Evolutionary conservation across 176 grass and related monocot genomes (phyloP).

Genomic region (Cocos nucifera): DNA sequence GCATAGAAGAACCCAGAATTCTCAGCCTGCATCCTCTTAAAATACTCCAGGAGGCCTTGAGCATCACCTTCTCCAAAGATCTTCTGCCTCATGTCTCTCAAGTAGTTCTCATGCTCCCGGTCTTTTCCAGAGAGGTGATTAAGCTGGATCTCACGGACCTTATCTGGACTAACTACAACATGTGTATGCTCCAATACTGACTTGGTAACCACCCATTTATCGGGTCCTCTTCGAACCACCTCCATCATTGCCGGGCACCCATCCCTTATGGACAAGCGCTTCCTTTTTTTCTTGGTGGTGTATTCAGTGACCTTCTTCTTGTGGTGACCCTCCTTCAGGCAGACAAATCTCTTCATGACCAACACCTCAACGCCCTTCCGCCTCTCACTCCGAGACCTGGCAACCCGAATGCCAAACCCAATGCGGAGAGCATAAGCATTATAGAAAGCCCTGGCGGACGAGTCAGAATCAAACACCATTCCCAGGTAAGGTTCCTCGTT

Average conservation of each 20-base stretch:
- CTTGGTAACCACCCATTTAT: conserved; percentile 73
- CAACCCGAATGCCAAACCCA: conserved; percentile 89
- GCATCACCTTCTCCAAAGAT: conserved; percentile 72
- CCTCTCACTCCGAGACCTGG: conserved; percentile 66
- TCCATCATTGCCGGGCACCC: conserved; percentile 98
- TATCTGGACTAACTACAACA: conserved; percentile 66
- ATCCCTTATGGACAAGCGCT: conserved; percentile 77
- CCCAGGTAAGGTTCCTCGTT: conserved; percentile 44
- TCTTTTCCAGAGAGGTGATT: conserved; percentile 45
- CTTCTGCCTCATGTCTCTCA: conserved; percentile 47
- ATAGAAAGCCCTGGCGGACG: conserved; percentile 56
- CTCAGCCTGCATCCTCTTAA: conserved; percentile 64
- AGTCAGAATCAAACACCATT: conserved; percentile 86
- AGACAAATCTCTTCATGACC: conserved; percentile 95
- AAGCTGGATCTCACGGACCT: conserved; percentile 59
- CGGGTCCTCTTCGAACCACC: conserved; percentile 49
- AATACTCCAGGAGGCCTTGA: conserved; percentile 51
- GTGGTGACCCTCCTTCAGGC: conserved; percentile 97
- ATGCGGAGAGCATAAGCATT: conserved; percentile 45
- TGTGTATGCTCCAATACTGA: conserved; percentile 79
- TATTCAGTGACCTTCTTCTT: conserved; percentile 55
- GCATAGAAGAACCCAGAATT: conserved; percentile 73
- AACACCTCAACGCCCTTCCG: conserved; percentile 75
- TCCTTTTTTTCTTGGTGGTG: conserved; percentile 63
- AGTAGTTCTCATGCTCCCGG: conserved; percentile 51